Base-by-base conservation (phyloP, 768 basidiomycete genomes). In the Mycena alexandri region DNA sequence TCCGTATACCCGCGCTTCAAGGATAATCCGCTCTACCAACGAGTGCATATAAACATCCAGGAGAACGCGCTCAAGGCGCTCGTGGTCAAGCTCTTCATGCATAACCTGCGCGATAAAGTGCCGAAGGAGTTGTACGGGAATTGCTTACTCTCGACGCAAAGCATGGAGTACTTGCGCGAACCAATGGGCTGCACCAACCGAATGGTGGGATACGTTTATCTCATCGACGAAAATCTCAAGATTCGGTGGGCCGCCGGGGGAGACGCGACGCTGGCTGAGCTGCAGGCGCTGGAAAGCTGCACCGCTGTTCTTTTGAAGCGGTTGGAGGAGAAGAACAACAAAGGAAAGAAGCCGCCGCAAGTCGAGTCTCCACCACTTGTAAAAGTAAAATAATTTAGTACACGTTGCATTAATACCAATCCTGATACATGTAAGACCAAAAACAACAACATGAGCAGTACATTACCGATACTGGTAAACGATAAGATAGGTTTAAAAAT, bases 181-280 rank as follows among this genome's bases (percentile, higher is more conserved):
- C 89, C 93, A 6, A 80, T 98, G 50, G 94, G 95, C 0, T 91
- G 97, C 85, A 87, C 88, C 34, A 99, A 98, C 80, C 92, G 90
- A 76, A 90, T 93, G 73, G 87, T 98, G 34, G 97, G 96, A 21
- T 98, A 97, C 75, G 90, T 96, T 16, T 99, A 92, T 74, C 83
- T 99, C 14, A 88, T 98, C 29, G 97, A 99, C 75, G 87, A 90
- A 77, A 88, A 93, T 65, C 76, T 90, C 67, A 93, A 89, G 77
- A 87, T 99, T 52, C 87, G 97, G 21, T 99, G 97, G 97, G 96
- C 92, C 1, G 97, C 89, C 12, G 93, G 95, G 71, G 95, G 92
- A 9, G 93, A 94, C 72, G 93, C 96, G 0, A 91, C 87, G 65
- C 74, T 77, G 4, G 89, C 93, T 66, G 96, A 98, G 77, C 82